Percentiles rank a stretch among this genome's conserved stretches.
phyloP scores from a whole-genome alignment of 768 basidiomycete species.

The Boletus speciosus region DNA sequence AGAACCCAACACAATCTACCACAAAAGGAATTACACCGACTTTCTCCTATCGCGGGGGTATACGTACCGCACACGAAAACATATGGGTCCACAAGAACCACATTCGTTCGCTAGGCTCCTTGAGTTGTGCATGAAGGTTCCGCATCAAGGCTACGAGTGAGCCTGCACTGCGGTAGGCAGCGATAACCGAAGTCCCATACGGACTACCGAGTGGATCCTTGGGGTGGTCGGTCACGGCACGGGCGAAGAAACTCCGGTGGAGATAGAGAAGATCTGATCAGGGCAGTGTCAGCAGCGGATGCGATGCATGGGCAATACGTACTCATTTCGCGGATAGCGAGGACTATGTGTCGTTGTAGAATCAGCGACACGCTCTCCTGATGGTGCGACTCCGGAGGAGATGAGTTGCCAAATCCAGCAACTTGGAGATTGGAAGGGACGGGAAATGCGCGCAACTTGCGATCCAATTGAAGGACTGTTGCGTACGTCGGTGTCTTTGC shows the following conservation, averaged over 20 bases:
- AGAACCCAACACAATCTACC: conserved; percentile 63
- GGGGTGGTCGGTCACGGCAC: conserved; percentile 68
- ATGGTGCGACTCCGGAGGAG: conserved; percentile 40
- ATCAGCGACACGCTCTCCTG: conserved; percentile 41
- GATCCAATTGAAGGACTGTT: conserved; percentile 63
- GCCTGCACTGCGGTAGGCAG: conserved; percentile 70
- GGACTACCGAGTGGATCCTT: conserved; percentile 71
- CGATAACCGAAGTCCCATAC: conserved; percentile 70
- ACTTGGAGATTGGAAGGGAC: conserved; percentile 65
- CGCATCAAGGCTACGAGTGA: conserved; percentile 69
- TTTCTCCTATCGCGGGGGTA: conserved; percentile 8
- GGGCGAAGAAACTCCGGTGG: conserved; percentile 71
- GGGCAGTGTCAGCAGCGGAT: conserved; percentile 14
- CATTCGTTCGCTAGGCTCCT: conserved; percentile 59
- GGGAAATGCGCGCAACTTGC: conserved; percentile 64
- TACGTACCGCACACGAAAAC: conserved; percentile 62
- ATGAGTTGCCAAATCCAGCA: conserved; percentile 58
- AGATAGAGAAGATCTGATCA: conserved; percentile 60
- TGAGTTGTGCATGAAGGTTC: conserved; percentile 61
- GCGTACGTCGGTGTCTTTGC: conserved; percentile 67
- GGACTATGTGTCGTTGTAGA: conserved; percentile 63
- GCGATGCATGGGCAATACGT: conserved; percentile 24
- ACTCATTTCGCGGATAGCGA: conserved; percentile 71
- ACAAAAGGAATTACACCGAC: conserved; percentile 3
- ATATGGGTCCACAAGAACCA: conserved; percentile 51